Base-by-base conservation (phyloP, 176 grass and related monocot genomes). In the Lolium perenne region DNA sequence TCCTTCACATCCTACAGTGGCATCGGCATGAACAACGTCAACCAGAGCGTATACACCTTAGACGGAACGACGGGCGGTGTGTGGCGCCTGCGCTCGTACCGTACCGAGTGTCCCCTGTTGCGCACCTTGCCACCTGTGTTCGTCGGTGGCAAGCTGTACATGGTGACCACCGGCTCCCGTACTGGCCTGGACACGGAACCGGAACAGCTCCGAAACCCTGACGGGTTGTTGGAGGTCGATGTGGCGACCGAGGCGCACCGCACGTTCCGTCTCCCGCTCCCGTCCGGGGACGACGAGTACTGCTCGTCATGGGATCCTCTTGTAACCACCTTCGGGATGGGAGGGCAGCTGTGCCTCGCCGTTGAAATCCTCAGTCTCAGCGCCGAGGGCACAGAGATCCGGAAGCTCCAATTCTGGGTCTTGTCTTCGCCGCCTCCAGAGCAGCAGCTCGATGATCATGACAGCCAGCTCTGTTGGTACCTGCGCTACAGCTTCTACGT, bases 31-130 rank as follows among this genome's bases (percentile, higher is more conserved):
- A 43, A 43, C 18, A 20, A n/a, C 1, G 20, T 71, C 1, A 1
- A 72, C 40, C 40, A 21, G 41, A 47, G 41, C 4, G 41, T 13
- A 4, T 72, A 0, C 69, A 72, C 69, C 69, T 72, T 72, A 1
- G 40, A 46, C 10, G 69, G 69, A 8, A 17, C 20, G 1, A 1
- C 1, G 14, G 26, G 29, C 5, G 0, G 10, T 20, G 35, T 18
- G 11, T 78, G 76, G 55, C 54, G 54, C 9, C 76, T 16, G 7
- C 18, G 20, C 6, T 21, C 53, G 35, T 8, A 58, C 55, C 16
- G 0, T 1, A 7, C 26, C 17, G 1, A 4, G 6, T 57, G 9
- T 0, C 18, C 32, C 2, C 0, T 4, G 0, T 18, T 60, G 7
- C 0, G 6, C 11, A 60, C 56, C 8, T 41, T 40, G 6, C 6